phyloP scores from a whole-genome alignment of 768 basidiomycete genomes.

The Pleurotus pulmonarius region DNA sequence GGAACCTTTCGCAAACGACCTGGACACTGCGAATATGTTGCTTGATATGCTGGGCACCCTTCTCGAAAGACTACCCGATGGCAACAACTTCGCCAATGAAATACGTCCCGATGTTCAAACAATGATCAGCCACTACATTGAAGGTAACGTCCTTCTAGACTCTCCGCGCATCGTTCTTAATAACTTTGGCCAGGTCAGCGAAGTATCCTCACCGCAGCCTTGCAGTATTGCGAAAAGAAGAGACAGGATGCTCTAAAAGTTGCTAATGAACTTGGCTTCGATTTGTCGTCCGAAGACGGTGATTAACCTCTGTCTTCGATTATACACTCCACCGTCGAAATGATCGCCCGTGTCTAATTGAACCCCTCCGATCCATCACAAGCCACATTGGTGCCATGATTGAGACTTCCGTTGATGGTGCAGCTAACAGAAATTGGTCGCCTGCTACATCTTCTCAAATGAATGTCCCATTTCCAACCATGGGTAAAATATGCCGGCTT shows the following conservation, averaged over 20 bases:
- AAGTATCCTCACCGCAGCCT: conserved; percentile 51
- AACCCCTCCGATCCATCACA: no score
- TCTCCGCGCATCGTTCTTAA: background rate
- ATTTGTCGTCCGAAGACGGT: conserved; percentile 46
- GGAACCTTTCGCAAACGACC: conserved; percentile 52
- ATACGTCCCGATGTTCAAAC: conserved; percentile 43
- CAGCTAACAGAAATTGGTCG: no score
- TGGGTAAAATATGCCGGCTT: no score
- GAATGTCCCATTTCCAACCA: no score
- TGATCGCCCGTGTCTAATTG: no score
- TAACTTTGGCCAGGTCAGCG: conserved; percentile 43
- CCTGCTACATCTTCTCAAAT: no score
- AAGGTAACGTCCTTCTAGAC: conserved; percentile 37
- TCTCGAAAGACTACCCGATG: conserved; percentile 44
- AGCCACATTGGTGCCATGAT: no score
- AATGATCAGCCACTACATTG: conserved; percentile 70
- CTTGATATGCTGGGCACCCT: conserved; percentile 61
- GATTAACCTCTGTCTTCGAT: background rate
- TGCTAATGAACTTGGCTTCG: conserved; percentile 50
- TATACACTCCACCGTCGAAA: no score
- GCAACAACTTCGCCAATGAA: background rate
- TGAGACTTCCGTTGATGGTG: no score
- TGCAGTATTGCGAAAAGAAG: conserved; percentile 45
- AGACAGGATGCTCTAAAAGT: conserved; percentile 41
- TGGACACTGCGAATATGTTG: conserved; percentile 66